Conservation (phyloP, 345 rosid genomes). For the Turritis glabra region DNA sequence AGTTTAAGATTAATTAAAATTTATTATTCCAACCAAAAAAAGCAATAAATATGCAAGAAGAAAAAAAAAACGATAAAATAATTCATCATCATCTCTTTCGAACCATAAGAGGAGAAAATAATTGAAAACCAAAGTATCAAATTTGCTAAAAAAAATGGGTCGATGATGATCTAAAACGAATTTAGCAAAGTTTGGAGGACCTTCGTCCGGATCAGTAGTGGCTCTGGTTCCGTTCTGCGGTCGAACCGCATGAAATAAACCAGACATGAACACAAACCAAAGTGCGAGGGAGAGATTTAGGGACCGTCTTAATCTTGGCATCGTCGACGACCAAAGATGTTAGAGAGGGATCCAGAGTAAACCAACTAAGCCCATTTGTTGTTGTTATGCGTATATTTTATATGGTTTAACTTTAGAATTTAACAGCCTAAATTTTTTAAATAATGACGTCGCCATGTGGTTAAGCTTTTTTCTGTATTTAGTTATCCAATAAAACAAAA, state of each 20-base stretch:
- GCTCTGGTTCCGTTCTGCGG: slow-evolving; percentile 33
- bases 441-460: background rate
- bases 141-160: background rate
- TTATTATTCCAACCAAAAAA: background rate
- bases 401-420: background rate
- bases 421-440: background rate
- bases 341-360: background rate
- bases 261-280: slow-evolving; percentile 8
- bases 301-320: slow-evolving; percentile 1
- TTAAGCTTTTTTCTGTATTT: background rate
- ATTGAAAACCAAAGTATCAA: background rate
- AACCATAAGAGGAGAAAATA: no score
- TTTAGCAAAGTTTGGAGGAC: background rate
- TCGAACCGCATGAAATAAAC: slow-evolving; percentile 28
- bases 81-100: background rate
- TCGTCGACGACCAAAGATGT: slow-evolving; percentile 7
- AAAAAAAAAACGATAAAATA: background rate
- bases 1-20: background rate
- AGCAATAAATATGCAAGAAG: background rate
- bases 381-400: background rate
- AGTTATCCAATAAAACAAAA: background rate
- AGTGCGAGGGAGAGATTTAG: background rate
- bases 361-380: background rate
- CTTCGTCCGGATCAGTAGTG: slow-evolving; percentile 43
- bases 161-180: background rate